Conservation (phyloP, 805 yeast species). For the Starmerella bacillaris region DNA sequence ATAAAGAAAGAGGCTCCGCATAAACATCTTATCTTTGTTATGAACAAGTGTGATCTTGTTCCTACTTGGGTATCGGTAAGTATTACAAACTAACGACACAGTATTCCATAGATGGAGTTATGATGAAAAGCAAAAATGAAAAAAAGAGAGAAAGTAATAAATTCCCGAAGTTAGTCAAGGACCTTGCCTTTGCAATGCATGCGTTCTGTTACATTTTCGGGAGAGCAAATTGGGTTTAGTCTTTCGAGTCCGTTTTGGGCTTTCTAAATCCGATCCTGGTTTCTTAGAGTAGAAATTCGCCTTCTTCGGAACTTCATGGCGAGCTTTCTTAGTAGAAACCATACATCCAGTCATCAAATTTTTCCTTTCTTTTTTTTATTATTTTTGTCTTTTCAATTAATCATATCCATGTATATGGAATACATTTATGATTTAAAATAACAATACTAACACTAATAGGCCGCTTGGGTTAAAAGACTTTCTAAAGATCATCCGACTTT, state of each 20-base stretch:
- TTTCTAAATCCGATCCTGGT: constrained; percentile 27
- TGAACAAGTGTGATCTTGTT: constrained; percentile 93
- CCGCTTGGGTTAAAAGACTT: constrained; percentile 95
- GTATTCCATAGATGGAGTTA: constrained; percentile 11
- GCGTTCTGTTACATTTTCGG: constrained; percentile 97
- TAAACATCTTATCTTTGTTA: constrained; percentile 81
- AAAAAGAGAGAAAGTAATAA: no score
- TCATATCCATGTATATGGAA: constrained; percentile 1
- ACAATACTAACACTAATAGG: constrained; percentile 37
- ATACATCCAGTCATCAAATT: constrained; percentile 32
- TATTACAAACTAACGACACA: constrained; percentile 25
- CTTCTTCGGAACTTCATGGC: constrained; percentile 17
- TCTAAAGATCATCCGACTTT: constrained; percentile 84
- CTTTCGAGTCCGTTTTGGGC: constrained; percentile 33
- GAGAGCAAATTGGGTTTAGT: constrained; percentile 39
- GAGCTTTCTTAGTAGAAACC: constrained; percentile 76
- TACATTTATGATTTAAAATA: constrained; percentile 6
- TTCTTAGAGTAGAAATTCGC: constrained; percentile 67
- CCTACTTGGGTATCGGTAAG: constrained; percentile 99
- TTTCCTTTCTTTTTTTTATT: constrained; percentile 5
- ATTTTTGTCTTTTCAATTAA: no score
- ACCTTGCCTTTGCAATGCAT: constrained; percentile 15
- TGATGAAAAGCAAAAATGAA: no score
- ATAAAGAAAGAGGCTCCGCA: constrained; percentile 89
- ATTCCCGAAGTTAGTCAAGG: constrained; percentile 55